A percentile compares a stretch with the other conserved stretches of the same genome.
Conservation (phyloP, 805 yeast genomes). For the Metschnikowia cubensis region DNA sequence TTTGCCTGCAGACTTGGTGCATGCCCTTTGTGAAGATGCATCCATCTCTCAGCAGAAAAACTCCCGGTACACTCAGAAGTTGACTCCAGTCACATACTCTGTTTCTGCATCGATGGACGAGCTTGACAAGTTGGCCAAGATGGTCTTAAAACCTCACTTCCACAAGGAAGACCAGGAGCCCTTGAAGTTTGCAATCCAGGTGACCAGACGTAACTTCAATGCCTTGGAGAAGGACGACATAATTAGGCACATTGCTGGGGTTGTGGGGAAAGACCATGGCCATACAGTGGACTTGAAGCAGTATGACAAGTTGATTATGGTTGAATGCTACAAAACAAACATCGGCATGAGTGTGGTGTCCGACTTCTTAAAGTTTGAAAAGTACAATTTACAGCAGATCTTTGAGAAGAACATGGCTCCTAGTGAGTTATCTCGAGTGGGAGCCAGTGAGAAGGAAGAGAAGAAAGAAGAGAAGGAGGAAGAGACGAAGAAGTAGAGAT, state of each 20-base stretch:
- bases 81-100: slow-evolving; percentile 76
- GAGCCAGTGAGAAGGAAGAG: slow-evolving; percentile 4
- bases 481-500: neutral
- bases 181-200: slow-evolving; percentile 70
- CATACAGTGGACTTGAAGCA: slow-evolving; percentile 78
- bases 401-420: slow-evolving; percentile 44
- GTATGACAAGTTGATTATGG: slow-evolving; percentile 72
- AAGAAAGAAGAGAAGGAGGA: neutral
- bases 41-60: slow-evolving; percentile 47
- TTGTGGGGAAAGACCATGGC: slow-evolving; percentile 64
- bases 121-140: slow-evolving; percentile 52
- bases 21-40: slow-evolving; percentile 58
- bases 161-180: slow-evolving; percentile 45
- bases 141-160: slow-evolving; percentile 66
- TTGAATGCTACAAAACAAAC: slow-evolving; percentile 85
- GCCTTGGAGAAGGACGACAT: slow-evolving; percentile 68
- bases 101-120: slow-evolving; percentile 71
- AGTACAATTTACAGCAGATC: slow-evolving; percentile 80
- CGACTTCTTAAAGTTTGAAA: slow-evolving; percentile 56
- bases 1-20: slow-evolving; percentile 70
- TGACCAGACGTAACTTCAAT: slow-evolving; percentile 74
- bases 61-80: slow-evolving; percentile 70
- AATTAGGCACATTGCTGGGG: slow-evolving; percentile 64
- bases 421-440: slow-evolving; percentile 12
- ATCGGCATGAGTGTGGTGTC: slow-evolving; percentile 84